Conservation (phyloP, 257 asterid genomes). For the Ajuga chamaepitys region DNA sequence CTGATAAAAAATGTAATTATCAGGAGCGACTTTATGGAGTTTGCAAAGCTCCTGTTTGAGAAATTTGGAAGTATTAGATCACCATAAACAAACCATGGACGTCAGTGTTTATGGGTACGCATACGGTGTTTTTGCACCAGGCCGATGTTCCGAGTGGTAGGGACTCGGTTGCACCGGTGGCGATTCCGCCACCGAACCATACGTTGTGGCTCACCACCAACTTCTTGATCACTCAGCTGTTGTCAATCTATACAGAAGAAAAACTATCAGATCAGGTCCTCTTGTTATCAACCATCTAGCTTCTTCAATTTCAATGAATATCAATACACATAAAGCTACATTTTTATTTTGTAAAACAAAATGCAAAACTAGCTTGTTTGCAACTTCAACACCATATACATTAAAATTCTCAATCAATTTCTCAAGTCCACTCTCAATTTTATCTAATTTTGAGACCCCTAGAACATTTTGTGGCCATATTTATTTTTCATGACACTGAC, state of each 20-base stretch:
- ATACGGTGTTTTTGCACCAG: conserved; percentile 36
- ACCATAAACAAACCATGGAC: conserved; percentile 52
- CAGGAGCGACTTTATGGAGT: conserved; percentile 37
- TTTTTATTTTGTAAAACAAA: too few species aligned
- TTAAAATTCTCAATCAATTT: too few species aligned
- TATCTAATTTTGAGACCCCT: too few species aligned
- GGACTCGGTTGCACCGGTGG: conserved; percentile 29
- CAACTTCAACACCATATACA: too few species aligned
- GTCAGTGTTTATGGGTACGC: conserved; percentile 28
- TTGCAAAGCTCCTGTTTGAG: conserved; percentile 34
- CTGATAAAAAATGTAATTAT: too few species aligned
- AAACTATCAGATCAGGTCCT: conserved; percentile 33
- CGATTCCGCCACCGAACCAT: conserved; percentile 46
- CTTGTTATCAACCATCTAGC: too few species aligned
- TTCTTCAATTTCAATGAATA: too few species aligned
- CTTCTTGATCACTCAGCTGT: conserved; percentile 43
- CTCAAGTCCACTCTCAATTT: too few species aligned
- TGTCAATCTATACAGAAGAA: conserved; percentile 32
- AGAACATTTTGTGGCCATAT: too few species aligned
- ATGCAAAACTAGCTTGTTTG: too few species aligned
- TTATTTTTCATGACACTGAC: too few species aligned
- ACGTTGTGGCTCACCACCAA: conserved; percentile 40
- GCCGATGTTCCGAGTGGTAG: conserved; percentile 43
- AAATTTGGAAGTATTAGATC: conserved; percentile 53
- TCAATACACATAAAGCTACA: too few species aligned